Conservation (phyloP, 2,329 filamentous ascomycete species). For the Fusarium praegraminearum region DNA sequence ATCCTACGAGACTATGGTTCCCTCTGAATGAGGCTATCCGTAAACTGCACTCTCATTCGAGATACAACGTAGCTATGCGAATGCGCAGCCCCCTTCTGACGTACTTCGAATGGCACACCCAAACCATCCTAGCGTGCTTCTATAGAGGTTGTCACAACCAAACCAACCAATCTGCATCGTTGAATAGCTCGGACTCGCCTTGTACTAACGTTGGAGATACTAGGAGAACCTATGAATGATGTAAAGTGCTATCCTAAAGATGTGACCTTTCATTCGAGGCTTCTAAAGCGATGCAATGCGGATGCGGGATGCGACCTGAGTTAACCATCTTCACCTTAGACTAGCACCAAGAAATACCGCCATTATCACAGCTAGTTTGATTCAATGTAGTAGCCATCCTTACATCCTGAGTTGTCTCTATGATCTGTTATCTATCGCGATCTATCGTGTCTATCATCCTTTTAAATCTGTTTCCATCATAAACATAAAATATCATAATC, state of each 20-base stretch:
- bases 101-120: slow-evolving; percentile 39
- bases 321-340: neutral
- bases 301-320: neutral
- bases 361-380: neutral
- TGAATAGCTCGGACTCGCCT: slow-evolving; percentile 24
- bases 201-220: neutral
- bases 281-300: neutral
- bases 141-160: slow-evolving; percentile 1
- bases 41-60: slow-evolving; percentile 35
- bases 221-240: neutral
- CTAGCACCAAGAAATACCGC: neutral
- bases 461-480: slow-evolving; percentile 21
- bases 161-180: slow-evolving; percentile 10
- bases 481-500: slow-evolving; percentile 15
- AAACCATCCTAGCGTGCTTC: slow-evolving; percentile 26
- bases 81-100: slow-evolving; percentile 35
- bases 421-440: slow-evolving; percentile 13
- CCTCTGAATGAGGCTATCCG: slow-evolving; percentile 3
- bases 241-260: neutral
- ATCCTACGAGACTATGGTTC: neutral
- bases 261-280: neutral
- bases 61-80: slow-evolving; percentile 13
- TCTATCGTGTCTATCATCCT: slow-evolving; percentile 15
- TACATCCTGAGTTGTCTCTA: neutral
- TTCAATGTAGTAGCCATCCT: neutral